Percentiles rank a stretch among this genome's conserved stretches.
phyloP scores from a whole-genome alignment of 208 protist genomes.

The Crithidia bombi region DNA sequence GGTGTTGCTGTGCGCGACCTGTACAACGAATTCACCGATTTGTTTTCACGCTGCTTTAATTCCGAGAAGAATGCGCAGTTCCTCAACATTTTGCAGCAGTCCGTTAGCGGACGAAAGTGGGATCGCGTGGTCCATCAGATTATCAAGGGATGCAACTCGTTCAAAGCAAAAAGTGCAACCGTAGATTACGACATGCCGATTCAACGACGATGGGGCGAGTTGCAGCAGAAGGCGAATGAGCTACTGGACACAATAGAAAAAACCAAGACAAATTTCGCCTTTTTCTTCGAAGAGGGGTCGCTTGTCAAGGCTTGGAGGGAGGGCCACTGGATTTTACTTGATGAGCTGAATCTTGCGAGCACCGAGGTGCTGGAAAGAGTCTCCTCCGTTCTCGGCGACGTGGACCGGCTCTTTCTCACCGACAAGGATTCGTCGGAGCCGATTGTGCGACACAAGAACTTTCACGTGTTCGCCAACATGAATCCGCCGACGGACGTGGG shows the following conservation, averaged over 20 bases:
- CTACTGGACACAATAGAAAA: slow-evolving; percentile 60
- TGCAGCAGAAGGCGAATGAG: slow-evolving; percentile 56
- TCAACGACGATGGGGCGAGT: slow-evolving; percentile 55
- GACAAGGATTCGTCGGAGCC: slow-evolving; percentile 73
- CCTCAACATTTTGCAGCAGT: slow-evolving; percentile 65
- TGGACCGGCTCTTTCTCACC: slow-evolving; percentile 82
- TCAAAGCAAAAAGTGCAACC: slow-evolving; percentile 58
- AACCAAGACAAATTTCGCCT: slow-evolving; percentile 93
- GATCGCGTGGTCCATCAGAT: slow-evolving; percentile 66
- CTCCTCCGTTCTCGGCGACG: slow-evolving; percentile 94
- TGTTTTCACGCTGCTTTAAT: slow-evolving; percentile 96
- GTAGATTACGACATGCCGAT: slow-evolving; percentile 24
- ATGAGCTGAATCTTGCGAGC: slow-evolving; percentile 99
- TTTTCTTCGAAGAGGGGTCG: slow-evolving; percentile 98
- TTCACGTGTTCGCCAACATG: slow-evolving; percentile 99
- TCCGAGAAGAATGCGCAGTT: slow-evolving; percentile 80
- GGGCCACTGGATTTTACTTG: slow-evolving; percentile 99
- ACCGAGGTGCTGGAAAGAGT: slow-evolving; percentile 97
- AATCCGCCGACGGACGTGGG: slow-evolving; percentile 99
- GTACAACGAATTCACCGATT: slow-evolving; percentile 86
- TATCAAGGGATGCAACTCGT: slow-evolving; percentile 75
- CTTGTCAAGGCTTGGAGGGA: slow-evolving; percentile 96
- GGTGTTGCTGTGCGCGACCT: slow-evolving; percentile 64
- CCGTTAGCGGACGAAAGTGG: slow-evolving; percentile 71
- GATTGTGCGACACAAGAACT: slow-evolving; percentile 95